Evolutionary conservation across 371 early-diverging fungal genomes (phyloP).

Genomic region (Mucor velutinosus): DNA sequence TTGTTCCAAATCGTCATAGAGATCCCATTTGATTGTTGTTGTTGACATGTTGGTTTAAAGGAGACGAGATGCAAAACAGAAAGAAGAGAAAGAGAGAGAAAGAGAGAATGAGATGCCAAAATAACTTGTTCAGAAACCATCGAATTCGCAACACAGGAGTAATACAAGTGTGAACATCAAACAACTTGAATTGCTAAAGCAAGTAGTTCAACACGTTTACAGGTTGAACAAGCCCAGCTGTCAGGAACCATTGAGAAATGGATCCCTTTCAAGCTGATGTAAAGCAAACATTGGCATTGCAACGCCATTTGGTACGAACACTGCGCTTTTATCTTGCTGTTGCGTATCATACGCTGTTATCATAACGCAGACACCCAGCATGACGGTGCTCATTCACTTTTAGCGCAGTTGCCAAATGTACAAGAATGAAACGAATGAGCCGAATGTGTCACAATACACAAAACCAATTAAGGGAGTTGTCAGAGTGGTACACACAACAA

Average conservation of each 20-base stretch:
- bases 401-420: background rate
- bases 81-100: background rate
- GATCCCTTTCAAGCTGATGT: background rate
- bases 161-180: background rate
- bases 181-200: background rate
- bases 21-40: background rate
- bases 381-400: background rate
- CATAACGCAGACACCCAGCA: background rate
- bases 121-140: background rate
- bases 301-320: background rate
- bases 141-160: background rate
- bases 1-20: background rate
- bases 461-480: background rate
- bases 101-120: background rate
- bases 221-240: background rate
- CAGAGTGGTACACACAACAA: background rate
- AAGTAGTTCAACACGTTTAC: background rate
- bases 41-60: background rate
- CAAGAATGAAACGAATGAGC: background rate
- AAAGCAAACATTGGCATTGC: background rate
- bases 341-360: background rate
- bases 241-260: slow-evolving; percentile 1
- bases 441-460: background rate
- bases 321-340: background rate
- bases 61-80: background rate